phyloP scores from a whole-genome alignment of 1,284 basidiomycete genomes.

The Apiotrichum porosum region DNA sequence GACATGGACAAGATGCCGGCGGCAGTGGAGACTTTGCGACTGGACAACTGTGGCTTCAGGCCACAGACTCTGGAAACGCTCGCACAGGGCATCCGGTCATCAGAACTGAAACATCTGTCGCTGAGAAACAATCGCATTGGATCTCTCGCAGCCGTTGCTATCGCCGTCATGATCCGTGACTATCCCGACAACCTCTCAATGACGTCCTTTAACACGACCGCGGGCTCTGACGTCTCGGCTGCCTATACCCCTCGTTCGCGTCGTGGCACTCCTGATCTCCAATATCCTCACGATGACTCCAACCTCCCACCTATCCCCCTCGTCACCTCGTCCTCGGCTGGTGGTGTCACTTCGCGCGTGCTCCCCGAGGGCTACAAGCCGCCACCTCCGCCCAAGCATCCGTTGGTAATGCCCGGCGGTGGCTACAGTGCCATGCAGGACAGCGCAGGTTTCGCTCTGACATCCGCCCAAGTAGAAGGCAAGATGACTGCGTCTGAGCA shows the following conservation, averaged over 20 bases:
- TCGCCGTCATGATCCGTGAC: constrained; percentile 93
- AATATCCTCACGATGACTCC: constrained; percentile 17
- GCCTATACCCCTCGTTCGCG: constrained; percentile 3
- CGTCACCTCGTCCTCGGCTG: constrained; percentile 67
- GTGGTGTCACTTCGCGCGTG: constrained; percentile 71
- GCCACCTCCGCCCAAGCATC: constrained; percentile 32
- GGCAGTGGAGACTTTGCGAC: constrained; percentile 63
- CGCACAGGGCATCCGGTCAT: constrained; percentile 73
- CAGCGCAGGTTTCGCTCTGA: constrained; percentile 12
- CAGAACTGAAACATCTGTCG: constrained; percentile 77
- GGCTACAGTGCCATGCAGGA: constrained; percentile 35
- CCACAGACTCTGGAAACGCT: constrained; percentile 69
- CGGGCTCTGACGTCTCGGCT: neutral
- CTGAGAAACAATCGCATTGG: constrained; percentile 79
- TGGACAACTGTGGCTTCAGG: constrained; percentile 75
- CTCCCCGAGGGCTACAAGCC: constrained; percentile 44
- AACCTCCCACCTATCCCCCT: constrained; percentile 48
- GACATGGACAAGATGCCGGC: constrained; percentile 17
- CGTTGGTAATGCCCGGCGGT: constrained; percentile 31
- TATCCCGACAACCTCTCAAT: constrained; percentile 68
- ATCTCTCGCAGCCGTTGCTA: constrained; percentile 72
- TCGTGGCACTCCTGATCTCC: neutral
- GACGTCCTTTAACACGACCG: constrained; percentile 27
- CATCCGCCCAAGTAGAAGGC: constrained; percentile 26
- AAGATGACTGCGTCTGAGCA: constrained; percentile 22